Evolutionary conservation across 202 grass and related monocot genomes (phyloP).

Genomic region (Cymbopogon flexuosus): DNA sequence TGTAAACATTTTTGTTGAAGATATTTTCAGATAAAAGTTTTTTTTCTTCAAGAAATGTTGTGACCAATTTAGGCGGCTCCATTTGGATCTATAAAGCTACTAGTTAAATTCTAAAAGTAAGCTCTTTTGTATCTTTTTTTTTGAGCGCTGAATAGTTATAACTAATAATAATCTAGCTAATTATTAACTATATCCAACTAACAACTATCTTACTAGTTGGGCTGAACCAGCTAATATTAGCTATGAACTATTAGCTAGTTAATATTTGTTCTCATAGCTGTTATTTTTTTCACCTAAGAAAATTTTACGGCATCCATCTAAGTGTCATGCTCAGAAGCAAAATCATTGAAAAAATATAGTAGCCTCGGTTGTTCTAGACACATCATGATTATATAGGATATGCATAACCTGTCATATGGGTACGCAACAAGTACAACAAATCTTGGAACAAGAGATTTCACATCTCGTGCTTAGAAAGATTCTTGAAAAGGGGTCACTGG

Average conservation of each 20-base stretch:
- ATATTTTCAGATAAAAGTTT: neutral
- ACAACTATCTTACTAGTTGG: too few species aligned
- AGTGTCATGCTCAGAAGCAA: neutral
- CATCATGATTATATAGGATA: neutral
- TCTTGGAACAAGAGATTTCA: neutral
- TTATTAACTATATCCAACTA: too few species aligned
- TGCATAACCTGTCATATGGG: neutral
- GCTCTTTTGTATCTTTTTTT: too few species aligned
- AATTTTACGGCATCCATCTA: neutral
- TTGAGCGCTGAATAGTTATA: too few species aligned
- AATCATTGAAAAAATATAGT: neutral
- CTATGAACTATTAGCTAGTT: too few species aligned
- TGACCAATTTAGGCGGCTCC: neutral
- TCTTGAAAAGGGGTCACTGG: neutral
- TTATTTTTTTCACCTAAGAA: neutral
- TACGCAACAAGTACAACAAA: neutral
- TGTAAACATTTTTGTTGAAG: too few species aligned
- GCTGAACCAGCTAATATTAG: too few species aligned
- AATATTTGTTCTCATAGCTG: neutral
- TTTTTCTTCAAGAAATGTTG: neutral
- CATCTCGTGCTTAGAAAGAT: neutral
- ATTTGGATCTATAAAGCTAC: too few species aligned
- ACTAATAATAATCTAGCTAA: too few species aligned
- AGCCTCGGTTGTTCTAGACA: neutral
- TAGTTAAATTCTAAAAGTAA: too few species aligned